Base-by-base conservation (phyloP, 208 protist species). In the Wallacemonas collosoma region DNA sequence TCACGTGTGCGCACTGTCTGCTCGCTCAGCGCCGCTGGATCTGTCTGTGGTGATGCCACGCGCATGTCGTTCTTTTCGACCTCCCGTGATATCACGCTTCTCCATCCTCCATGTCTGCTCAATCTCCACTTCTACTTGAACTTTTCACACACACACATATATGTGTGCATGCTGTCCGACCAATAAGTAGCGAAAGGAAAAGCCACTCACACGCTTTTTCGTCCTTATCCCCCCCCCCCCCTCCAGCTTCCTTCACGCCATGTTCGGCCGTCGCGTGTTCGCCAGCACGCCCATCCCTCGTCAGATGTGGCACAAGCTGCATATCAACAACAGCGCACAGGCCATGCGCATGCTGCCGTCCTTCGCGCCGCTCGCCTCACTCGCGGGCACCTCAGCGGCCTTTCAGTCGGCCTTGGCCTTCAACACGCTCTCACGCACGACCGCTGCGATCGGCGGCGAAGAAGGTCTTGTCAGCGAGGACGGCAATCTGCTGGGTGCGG, bases 251-350 rank as follows among this genome's bases (percentile, higher is more conserved):
- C 11, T 15, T 15, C 14, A 9, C 41, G 48, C 39, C 45, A 95
- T 95, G 90, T 95, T 95, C 74, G 83, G 85, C 50, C 85, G 90
- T 56, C 90, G 90, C 54, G 85, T 93, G 3, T 95, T 91, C 68
- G 85, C 87, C 44, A 95, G 90, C 57, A 81, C 86, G 0, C 75
- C 81, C n/a, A 67, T 95, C 12, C 90, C 90, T 15, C 87, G 90
- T n/a, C 76, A 75, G 41, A 80, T 86, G 81, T 95, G 85, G 83
- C 67, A 74, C n/a, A 66, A 71, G 44, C 68, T 95, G 72, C 83
- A 92, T 80, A 89, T 95, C 48, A 83, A 90, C 51, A 92, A 70
- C 70, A 68, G 54, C 43, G 50, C 56, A 17, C 76, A 86, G 71
- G 77, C 83, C 1, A 54, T 66, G 47, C 81, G 83, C 58, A 54